phyloP scores from a whole-genome alignment of 2,329 filamentous ascomycete genomes.

The Hysterium pulicare region DNA sequence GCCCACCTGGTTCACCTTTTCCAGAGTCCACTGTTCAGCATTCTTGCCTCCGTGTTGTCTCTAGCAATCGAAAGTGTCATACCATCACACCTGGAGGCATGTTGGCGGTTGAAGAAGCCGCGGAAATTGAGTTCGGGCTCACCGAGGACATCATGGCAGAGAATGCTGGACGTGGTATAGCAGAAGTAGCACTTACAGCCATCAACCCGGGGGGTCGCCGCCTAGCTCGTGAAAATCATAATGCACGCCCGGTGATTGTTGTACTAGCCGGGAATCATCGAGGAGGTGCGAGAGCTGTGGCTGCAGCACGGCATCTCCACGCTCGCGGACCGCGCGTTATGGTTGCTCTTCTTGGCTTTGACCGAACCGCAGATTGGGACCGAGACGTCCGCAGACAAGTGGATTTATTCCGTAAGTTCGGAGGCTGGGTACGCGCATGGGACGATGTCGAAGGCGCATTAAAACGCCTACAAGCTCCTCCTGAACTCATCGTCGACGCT shows the following conservation, averaged over 20 bases:
- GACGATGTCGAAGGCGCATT: slow-evolving; percentile 53
- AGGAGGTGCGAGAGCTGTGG: slow-evolving; percentile 77
- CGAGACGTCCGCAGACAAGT: slow-evolving; percentile 79
- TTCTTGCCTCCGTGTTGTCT: slow-evolving; percentile 49
- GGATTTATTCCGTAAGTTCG: slow-evolving; percentile 78
- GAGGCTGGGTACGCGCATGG: slow-evolving; percentile 67
- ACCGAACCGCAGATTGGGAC: slow-evolving; percentile 75
- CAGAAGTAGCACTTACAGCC: slow-evolving; percentile 72
- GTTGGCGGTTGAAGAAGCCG: slow-evolving; percentile 88
- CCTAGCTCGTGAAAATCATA: slow-evolving; percentile 47
- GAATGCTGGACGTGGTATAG: slow-evolving; percentile 84
- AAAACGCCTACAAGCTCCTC: slow-evolving; percentile 58
- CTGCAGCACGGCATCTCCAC: slow-evolving; percentile 80
- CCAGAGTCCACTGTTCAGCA: slow-evolving; percentile 20
- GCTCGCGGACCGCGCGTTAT: slow-evolving; percentile 79
- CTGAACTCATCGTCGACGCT: slow-evolving; percentile 84
- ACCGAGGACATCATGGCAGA: slow-evolving; percentile 89
- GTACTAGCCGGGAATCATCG: slow-evolving; percentile 96
- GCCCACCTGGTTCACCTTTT: slow-evolving; percentile 37
- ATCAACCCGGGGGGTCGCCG: slow-evolving; percentile 58
- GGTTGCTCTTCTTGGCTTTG: slow-evolving; percentile 79
- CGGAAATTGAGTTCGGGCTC: slow-evolving; percentile 80
- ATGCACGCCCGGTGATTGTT: slow-evolving; percentile 58
- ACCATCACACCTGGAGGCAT: slow-evolving; percentile 72
- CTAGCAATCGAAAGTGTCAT: slow-evolving; percentile 54